These are phyloP conservation scores for Camillea tinctor DNA, from an alignment of 2,329 filamentous ascomycete genomes.

Conservation along the genomic window DNA sequence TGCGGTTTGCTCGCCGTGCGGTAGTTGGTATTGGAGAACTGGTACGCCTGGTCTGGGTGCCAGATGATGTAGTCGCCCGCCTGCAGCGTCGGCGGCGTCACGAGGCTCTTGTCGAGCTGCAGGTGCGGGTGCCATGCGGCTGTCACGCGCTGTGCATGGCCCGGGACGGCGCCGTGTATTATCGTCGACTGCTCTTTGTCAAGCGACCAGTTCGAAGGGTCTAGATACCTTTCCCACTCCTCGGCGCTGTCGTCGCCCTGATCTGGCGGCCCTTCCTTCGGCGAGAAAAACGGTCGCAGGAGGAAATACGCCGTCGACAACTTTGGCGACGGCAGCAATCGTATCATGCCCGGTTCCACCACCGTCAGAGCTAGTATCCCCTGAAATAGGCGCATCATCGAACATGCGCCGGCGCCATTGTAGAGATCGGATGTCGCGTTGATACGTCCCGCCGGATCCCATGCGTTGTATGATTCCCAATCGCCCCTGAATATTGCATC, in stretches of 20 bases:
- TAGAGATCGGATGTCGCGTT: conserved; percentile 55
- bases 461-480: conserved; percentile 57
- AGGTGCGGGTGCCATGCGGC: conserved; percentile 59
- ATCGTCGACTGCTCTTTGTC: conserved; percentile 52
- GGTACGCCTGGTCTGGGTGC: conserved; percentile 58
- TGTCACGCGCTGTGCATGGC: conserved; percentile 57
- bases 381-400: conserved; percentile 60
- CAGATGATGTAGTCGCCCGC: conserved; percentile 59
- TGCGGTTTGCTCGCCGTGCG: conserved; percentile 34
- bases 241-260: conserved; percentile 21
- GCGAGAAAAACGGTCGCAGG: conserved; percentile 52
- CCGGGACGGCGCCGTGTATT: conserved; percentile 58
- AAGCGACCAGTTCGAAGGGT: conserved; percentile 39
- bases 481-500: conserved; percentile 51
- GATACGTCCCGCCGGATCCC: conserved; percentile 53
- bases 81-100: conserved; percentile 54
- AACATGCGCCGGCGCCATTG: conserved; percentile 57
- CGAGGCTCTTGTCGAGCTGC: conserved; percentile 50
- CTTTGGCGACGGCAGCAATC: conserved; percentile 47
- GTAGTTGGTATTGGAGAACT: conserved; percentile 43
- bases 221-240: conserved; percentile 52
- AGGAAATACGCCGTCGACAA: conserved; percentile 48
- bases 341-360: conserved; percentile 48
- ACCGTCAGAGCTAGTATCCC: conserved; percentile 54
- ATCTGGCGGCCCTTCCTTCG: conserved; percentile 42